Percentiles rank a stretch among this genome's conserved stretches.
Conservation (phyloP, 768 basidiomycete species). For the Glaciozyma martinii region DNA sequence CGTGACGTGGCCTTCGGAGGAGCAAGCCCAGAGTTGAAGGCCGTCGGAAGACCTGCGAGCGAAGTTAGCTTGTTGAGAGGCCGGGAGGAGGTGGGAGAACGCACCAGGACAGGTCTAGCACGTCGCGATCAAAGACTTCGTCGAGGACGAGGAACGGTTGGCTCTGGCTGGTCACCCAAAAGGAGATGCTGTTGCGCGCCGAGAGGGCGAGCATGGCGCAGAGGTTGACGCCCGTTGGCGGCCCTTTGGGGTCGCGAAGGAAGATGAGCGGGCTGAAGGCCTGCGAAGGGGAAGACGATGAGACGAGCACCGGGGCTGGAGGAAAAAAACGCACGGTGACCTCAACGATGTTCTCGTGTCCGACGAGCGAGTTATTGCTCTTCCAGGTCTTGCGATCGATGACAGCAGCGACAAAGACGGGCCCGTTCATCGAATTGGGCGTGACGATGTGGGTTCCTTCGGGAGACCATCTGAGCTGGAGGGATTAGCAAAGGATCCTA, state of each 20-base stretch:
- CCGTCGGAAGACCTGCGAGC: slow-evolving; percentile 78
- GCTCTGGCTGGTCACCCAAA: slow-evolving; percentile 91
- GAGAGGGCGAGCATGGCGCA: slow-evolving; percentile 89
- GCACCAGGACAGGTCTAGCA: slow-evolving; percentile 92
- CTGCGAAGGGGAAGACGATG: slow-evolving; percentile 39
- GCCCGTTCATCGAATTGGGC: slow-evolving; percentile 94
- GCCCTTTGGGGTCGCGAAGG: slow-evolving; percentile 56
- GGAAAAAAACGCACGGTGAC: slow-evolving; percentile 11
- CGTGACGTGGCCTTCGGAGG: slow-evolving; percentile 88
- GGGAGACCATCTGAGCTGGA: slow-evolving; percentile 77
- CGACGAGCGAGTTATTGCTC: slow-evolving; percentile 85
- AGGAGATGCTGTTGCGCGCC: slow-evolving; percentile 82
- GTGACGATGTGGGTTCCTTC: slow-evolving; percentile 98
- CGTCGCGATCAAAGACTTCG: slow-evolving; percentile 87
- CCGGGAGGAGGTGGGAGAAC: slow-evolving; percentile 32
- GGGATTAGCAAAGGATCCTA: neutral
- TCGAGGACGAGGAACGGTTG: slow-evolving; percentile 85
- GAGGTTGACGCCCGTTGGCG: slow-evolving; percentile 51
- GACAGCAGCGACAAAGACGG: slow-evolving; percentile 94
- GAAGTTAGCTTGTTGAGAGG: slow-evolving; percentile 5
- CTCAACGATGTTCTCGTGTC: slow-evolving; percentile 88
- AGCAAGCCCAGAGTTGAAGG: slow-evolving; percentile 81
- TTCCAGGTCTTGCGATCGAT: slow-evolving; percentile 77
- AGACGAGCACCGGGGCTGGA: neutral
- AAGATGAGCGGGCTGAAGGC: slow-evolving; percentile 93